These are phyloP conservation scores for Pseudopyricularia cyperi DNA, from an alignment of 2,329 filamentous ascomycete genomes.

Conservation along the genomic window DNA sequence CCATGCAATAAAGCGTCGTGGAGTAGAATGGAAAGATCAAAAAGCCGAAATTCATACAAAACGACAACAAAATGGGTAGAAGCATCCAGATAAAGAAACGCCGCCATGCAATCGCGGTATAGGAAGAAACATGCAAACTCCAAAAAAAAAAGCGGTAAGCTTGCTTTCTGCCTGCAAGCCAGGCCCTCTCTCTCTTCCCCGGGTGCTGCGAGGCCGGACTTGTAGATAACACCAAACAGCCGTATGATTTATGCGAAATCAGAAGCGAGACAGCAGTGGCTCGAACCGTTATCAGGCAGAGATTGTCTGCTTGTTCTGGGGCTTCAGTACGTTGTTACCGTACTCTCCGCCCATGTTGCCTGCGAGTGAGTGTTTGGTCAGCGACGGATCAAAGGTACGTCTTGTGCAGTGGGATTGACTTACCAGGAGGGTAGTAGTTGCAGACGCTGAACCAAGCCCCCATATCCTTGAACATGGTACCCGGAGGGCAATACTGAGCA, in stretches of 20 bases:
- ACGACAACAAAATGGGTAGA: not conserved
- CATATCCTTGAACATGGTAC: slow-evolving; percentile 31
- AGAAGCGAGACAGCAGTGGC: not conserved
- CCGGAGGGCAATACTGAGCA: slow-evolving; percentile 37
- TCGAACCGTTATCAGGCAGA: slow-evolving; percentile 2
- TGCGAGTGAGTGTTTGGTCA: slow-evolving; percentile 12
- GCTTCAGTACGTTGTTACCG: slow-evolving; percentile 32
- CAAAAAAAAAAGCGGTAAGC: not conserved
- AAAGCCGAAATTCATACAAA: not conserved
- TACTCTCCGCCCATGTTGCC: slow-evolving; percentile 41
- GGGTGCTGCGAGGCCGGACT: not conserved
- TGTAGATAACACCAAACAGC: not conserved
- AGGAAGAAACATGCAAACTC: not conserved
- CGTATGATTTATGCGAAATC: not conserved
- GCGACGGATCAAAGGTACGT: not conserved
- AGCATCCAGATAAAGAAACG: slow-evolving; percentile 1
- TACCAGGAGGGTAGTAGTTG: slow-evolving; percentile 72
- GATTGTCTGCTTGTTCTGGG: slow-evolving; percentile 21
- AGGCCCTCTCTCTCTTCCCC: not conserved
- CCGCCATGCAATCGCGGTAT: slow-evolving; percentile 1
- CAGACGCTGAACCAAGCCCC: slow-evolving; percentile 69
- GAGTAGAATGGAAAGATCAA: slow-evolving; percentile 1
- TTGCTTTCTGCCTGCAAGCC: not conserved
- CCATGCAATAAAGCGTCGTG: not conserved
- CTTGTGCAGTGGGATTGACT: slow-evolving; percentile 15